These are phyloP conservation scores for Botrytis fabae DNA, from an alignment of 2,329 filamentous ascomycete genomes.

Conservation along the genomic window DNA sequence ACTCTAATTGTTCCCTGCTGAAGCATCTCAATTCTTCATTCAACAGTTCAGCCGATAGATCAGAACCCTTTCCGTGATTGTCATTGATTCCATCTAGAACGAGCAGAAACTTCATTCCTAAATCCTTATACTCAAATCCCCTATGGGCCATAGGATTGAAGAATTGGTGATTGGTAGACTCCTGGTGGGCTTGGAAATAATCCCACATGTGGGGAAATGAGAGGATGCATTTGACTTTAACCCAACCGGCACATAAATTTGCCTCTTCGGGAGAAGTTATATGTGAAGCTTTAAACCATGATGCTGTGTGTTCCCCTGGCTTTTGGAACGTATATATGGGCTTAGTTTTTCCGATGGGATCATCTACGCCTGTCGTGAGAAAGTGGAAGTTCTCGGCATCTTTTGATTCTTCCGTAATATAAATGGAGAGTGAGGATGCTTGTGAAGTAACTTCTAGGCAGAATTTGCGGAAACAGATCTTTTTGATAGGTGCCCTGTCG, in stretches of 20 bases:
- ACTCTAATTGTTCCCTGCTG: not conserved
- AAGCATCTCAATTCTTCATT: conserved; percentile 3
- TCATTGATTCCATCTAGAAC: not conserved
- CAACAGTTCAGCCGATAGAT: not conserved
- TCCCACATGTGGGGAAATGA: conserved; percentile 14
- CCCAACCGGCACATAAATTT: not conserved
- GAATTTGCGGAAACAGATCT: conserved; percentile 11
- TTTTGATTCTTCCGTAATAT: not conserved
- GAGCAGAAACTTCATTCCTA: not conserved
- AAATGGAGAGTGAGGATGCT: not conserved
- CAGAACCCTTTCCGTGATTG: not conserved
- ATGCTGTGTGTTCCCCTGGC: not conserved
- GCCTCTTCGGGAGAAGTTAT: not conserved
- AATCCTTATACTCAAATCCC: not conserved
- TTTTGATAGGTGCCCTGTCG: not conserved
- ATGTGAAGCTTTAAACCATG: conserved; percentile 12
- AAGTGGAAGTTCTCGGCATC: conserved; percentile 5
- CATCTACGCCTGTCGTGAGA: conserved; percentile 5
- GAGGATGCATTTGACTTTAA: not conserved
- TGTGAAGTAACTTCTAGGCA: conserved; percentile 3
- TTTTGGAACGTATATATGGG: not conserved
- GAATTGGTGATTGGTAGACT: not conserved
- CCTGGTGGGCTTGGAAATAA: not conserved
- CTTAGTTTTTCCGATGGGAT: not conserved
- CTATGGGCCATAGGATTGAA: not conserved